Evolutionary conservation across 2,329 filamentous ascomycete species (phyloP), one percentile per base, ranked within the genome.

Genomic region (Zasmidium citrigriseum): DNA sequence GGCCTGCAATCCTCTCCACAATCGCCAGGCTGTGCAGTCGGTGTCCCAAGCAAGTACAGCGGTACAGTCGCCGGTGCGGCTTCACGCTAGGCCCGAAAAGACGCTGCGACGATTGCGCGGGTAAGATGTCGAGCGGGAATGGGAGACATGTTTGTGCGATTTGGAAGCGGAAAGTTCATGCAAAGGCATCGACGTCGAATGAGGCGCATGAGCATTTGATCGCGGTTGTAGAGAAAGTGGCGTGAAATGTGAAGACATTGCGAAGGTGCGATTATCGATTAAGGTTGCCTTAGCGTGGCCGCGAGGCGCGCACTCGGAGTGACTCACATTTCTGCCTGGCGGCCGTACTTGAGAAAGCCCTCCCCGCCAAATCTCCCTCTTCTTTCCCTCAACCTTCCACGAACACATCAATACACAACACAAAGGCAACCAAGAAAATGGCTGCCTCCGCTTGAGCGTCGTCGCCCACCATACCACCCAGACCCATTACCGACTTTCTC

Each of bases 381-480:
- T 62, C 54, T 53, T 55, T 55, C 58, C 51, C 38, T 58, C 55
- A 57, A 41, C 34, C 34, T 41, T 47, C 55, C 55, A 47, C 54
- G 55, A 44, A 50, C 54, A 54, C 52, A 59, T 47, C 46, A 52
- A 66, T 58, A 62, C 49, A 54, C 34, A 62, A 45, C 53, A 54
- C 49, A 57, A 50, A 55, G 61, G 65, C 68, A 70, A 49, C 46
- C 64, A 70, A 64, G 53, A 71, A 38, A 59, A 72, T 72, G 70
- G 60, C 70, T 71, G 69, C 70, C 67, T 71, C 65, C 66, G 60
- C 60, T 64, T 72, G 63, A 60, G 53, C 58, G 60, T 45, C 57
- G 60, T 65, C 65, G 67, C 66, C 68, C 70, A 70, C 61, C 70
- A 72, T 71, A 66, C 50, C 57, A 41, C 53, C 60, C 64, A 55